Evolutionary conservation across 768 basidiomycete species (phyloP).

Genomic region (Tricholoma hemisulphureum): DNA sequence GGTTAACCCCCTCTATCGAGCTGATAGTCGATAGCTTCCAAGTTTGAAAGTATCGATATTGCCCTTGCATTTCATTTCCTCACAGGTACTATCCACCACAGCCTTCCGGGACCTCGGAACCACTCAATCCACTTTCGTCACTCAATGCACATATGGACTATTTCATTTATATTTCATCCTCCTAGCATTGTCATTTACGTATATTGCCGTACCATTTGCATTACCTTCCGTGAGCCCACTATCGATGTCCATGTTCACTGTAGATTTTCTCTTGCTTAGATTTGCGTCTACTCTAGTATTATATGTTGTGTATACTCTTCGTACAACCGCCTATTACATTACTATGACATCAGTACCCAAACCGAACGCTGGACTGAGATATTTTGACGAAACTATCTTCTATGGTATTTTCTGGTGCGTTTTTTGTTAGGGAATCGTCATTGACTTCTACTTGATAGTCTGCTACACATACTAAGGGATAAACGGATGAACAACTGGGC

Average conservation of each 20-base stretch:
- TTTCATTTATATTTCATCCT: not conserved
- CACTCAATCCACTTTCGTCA: not conserved
- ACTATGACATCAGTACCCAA: no score
- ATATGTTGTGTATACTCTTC: no score
- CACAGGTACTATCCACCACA: not conserved
- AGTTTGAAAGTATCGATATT: not conserved
- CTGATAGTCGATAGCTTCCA: not conserved
- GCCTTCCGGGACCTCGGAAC: not conserved
- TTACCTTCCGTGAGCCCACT: not conserved
- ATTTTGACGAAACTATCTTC: no score
- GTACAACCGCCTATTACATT: no score
- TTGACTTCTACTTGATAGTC: no score
- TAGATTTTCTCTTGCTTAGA: no score
- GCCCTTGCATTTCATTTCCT: not conserved
- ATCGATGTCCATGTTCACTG: not conserved
- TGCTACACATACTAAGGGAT: no score
- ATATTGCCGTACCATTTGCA: not conserved
- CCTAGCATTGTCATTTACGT: not conserved
- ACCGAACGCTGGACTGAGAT: no score
- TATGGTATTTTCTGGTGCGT: no score
- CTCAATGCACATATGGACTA: not conserved
- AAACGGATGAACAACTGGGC: no score
- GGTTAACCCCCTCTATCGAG: slow-evolving; percentile 11
- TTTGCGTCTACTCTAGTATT: no score
- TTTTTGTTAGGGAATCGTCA: no score